phyloP scores from a whole-genome alignment of 2,329 filamentous ascomycete genomes.

The Fusarium austroafricanum region DNA sequence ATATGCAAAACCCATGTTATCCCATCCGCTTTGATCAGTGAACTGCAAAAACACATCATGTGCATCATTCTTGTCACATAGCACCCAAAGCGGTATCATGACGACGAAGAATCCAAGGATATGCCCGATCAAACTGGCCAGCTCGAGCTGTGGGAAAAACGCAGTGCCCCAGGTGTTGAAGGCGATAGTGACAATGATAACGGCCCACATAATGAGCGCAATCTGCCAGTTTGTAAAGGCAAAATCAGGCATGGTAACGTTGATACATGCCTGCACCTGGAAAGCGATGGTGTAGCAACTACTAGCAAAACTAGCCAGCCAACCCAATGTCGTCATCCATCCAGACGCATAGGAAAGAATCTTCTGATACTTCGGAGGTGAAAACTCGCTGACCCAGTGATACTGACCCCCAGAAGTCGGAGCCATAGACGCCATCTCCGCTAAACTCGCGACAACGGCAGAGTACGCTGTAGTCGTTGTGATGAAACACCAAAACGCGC shows the following conservation, averaged over 20 bases:
- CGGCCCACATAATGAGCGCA: conserved; percentile 30
- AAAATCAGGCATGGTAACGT: conserved; percentile 28
- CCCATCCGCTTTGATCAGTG: conserved; percentile 26
- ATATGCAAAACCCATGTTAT: conserved; percentile 31
- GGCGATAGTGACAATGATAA: conserved; percentile 17
- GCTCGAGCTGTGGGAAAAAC: conserved; percentile 27
- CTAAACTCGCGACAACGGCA: conserved; percentile 26
- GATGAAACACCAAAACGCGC: conserved; percentile 32
- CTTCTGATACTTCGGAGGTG: conserved; percentile 18
- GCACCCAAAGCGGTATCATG: conserved; percentile 30
- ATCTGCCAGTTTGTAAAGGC: conserved; percentile 26
- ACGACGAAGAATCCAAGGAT: conserved; percentile 17
- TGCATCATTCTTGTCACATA: conserved; percentile 21
- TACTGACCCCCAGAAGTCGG: conserved; percentile 30
- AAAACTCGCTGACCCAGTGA: conserved; percentile 32
- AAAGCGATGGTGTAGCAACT: conserved; percentile 32
- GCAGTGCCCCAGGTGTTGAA: conserved; percentile 32
- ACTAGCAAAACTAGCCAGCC: conserved; percentile 29
- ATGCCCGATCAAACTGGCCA: conserved; percentile 14
- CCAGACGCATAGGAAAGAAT: conserved; percentile 20
- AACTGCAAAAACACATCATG: conserved; percentile 25
- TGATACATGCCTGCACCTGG: conserved; percentile 29
- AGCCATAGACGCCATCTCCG: conserved; percentile 34
- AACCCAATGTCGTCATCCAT: conserved; percentile 30
- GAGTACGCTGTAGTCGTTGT: conserved; percentile 8